Conservation (phyloP, 2,329 filamentous ascomycete species). For the Ambrosiella beaveri region DNA sequence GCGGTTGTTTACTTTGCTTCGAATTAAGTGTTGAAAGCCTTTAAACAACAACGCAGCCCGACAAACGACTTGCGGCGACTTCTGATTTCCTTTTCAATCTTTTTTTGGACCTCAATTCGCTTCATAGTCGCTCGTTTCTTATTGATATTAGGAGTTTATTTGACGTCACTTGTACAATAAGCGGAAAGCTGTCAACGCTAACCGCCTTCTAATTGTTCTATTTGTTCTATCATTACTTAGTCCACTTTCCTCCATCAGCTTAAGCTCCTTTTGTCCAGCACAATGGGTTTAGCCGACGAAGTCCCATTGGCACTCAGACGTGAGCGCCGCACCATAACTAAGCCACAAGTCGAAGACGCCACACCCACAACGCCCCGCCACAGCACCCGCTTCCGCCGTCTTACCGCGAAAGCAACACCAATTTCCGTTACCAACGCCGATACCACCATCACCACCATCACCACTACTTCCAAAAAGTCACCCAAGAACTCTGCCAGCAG, state of each 20-base stretch:
- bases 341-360: conserved; percentile 2
- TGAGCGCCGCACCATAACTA: conserved; percentile 4
- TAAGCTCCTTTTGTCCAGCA: background rate
- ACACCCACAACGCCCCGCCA: conserved; percentile 8
- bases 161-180: background rate
- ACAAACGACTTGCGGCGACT: background rate
- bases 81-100: background rate
- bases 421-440: background rate
- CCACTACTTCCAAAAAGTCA: background rate
- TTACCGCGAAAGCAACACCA: background rate
- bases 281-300: conserved; percentile 8
- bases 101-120: background rate
- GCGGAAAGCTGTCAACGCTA: background rate
- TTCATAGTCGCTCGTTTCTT: background rate
- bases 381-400: conserved; percentile 9
- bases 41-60: background rate
- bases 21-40: background rate
- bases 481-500: background rate
- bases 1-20: background rate
- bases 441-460: background rate
- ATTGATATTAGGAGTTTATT: background rate
- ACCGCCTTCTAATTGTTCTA: background rate
- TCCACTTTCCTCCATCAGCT: background rate
- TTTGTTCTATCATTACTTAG: background rate
- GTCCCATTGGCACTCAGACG: conserved; percentile 6